Evolutionary conservation across 768 basidiomycete genomes (phyloP), one percentile per base, ranked within the genome.

Genomic region (Fistulinella prunicolor): DNA sequence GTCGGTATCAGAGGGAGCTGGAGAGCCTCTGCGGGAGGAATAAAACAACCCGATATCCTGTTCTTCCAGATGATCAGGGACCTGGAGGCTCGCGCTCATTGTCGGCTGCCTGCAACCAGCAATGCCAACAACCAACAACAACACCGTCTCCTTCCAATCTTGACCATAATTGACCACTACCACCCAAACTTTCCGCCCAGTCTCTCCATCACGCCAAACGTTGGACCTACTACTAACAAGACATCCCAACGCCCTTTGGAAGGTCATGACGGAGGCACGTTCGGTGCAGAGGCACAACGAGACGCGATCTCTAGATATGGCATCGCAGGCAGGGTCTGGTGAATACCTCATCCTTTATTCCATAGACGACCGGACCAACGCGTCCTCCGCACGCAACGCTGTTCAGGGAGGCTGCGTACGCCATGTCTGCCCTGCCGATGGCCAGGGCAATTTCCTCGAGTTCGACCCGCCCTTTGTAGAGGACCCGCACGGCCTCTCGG

Each of bases 301-400:
- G 64, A 72, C 14, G 80, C 85, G 6, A 93, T 93, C 45, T 66
- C 73, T 14, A 71, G 70, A 55, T 91, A 86, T 61, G 89, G 90
- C 5, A 93, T 94, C 47, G 91, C 89, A 8, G 88, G 89, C 26
- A 75, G 87, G 66, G 82, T 94, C 39, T 93, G 90, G 91, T 88
- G 73, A 72, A 63, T 60, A 54, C 44, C 43, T 44, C 39, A 50
- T 43, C 38, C n/a, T 32, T 29, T 48, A 26, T 53, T 60, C 42
- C 47, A 56, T 47, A 44, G 47, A 41, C 20, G 24, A 35, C 34
- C 9, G 23, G 30, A 46, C 55, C 46, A 28, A 57, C 46, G 32
- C 12, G 5, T 3, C 17, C 26, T 20, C 21, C 10, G 38, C 37
- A 36, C 23, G 22, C 43, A 41, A 6, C 55, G 21, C 50, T 32